Base-by-base conservation (phyloP, 108 stramenopile genomes). In the Phaeodactylum tricornutum region DNA sequence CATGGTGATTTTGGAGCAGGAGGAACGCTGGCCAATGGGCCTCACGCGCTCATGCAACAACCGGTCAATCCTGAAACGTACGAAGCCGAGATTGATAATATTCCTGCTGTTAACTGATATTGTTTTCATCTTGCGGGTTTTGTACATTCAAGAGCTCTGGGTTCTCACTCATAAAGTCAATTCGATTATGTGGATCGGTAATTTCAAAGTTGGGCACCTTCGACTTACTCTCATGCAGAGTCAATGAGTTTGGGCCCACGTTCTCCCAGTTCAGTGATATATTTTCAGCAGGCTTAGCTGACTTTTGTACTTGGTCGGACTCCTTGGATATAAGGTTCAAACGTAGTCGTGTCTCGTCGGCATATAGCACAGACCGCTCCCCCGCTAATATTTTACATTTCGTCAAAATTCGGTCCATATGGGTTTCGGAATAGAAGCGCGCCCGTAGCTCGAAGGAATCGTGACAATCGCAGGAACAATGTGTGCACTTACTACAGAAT, bases 31-130 rank as follows among this genome's bases (percentile, higher is more conserved):
- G 40, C 32, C 16, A 65, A 72, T 39, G 66, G 69, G n/a, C 71
- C 71, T 7, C 61, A 70, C 17, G 71, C 69, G 36, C 23, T 73
- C 16, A 43, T 78, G 35, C 55, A 55, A 25, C 37, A 70, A 16
- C 47, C 62, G 5, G 27, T 31, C 9, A 37, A 4, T 34, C 31
- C 32, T 9, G 17, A 6, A 8, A 7, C 17, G 6, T 5, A 9
- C 6, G 19, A 20, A 5, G 9, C 14, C 22, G 16, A 14, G 9
- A 27, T 14, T 9, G 20, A 48, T 27, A 48, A 31, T 7, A 11
- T 31, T 8, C 20, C 12, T 9, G 15, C 16, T 32, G 27, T 31
- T 11, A 48, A 31, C 47, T 7, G 6, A 20, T 31, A 6, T 11
- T 31, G 27, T 6, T 7, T 7, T 25, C 47, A 9, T 20, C 27